Evolutionary conservation across 805 yeast species (phyloP).

Genomic region (Cyberlindnera xylosilytica): DNA sequence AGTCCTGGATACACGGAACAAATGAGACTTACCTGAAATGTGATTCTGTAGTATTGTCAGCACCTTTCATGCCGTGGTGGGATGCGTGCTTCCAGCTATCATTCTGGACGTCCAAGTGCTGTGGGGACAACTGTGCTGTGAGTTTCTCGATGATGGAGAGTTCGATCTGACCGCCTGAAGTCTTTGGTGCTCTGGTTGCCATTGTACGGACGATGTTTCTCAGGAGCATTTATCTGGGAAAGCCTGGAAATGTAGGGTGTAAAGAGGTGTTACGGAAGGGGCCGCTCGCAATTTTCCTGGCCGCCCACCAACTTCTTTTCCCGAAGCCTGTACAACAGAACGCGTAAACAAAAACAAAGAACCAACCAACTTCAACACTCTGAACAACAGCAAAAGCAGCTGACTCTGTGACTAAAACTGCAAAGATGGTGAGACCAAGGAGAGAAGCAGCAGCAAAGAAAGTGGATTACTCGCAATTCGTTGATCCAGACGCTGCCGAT

Average conservation of each 20-base stretch:
- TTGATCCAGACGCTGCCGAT: conserved; percentile 3
- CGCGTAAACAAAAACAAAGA: neutral
- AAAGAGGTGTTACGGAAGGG: too few relatives aligned
- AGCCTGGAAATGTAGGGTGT: too few relatives aligned
- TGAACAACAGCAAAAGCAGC: neutral
- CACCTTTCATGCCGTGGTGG: conserved; percentile 78
- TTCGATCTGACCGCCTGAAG: conserved; percentile 26
- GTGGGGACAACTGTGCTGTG: conserved; percentile 35
- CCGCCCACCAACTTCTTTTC: too few relatives aligned
- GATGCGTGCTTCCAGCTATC: conserved; percentile 88
- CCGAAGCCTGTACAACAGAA: neutral
- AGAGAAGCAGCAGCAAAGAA: conserved; percentile 8
- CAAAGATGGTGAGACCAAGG: conserved; percentile 5
- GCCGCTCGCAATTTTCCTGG: neutral
- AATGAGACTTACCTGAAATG: conserved; percentile 48
- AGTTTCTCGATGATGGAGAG: conserved; percentile 22
- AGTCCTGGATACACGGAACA: too few relatives aligned
- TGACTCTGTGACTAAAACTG: neutral
- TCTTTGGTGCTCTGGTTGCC: conserved; percentile 23
- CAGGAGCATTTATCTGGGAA: conserved; percentile 5
- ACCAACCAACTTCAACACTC: too few relatives aligned
- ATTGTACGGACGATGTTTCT: conserved; percentile 18
- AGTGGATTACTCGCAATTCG: conserved; percentile 9
- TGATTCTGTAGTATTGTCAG: conserved; percentile 69
- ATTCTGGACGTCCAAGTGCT: conserved; percentile 53